These are phyloP conservation scores for Ceratocystis huliohia DNA, from an alignment of 2,329 filamentous ascomycete species.

Conservation along the genomic window DNA sequence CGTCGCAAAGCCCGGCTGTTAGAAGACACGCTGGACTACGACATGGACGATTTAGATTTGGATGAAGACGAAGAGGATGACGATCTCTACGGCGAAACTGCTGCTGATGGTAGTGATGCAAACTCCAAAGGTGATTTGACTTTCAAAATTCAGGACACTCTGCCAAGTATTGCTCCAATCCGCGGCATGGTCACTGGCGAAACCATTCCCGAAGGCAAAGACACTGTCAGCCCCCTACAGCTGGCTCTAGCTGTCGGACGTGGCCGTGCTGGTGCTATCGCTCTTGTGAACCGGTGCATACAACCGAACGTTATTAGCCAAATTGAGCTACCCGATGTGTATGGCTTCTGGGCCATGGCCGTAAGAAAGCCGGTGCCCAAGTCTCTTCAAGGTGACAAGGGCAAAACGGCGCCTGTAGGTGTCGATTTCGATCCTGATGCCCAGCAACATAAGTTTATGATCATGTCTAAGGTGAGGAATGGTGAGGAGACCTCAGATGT, in stretches of 20 bases:
- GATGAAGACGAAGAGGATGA: slow-evolving; percentile 50
- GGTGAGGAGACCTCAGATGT: slow-evolving; percentile 67
- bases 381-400: slow-evolving; percentile 35
- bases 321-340: slow-evolving; percentile 59
- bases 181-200: slow-evolving; percentile 60
- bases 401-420: slow-evolving; percentile 37
- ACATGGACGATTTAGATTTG: slow-evolving; percentile 35
- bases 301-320: slow-evolving; percentile 58
- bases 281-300: slow-evolving; percentile 65
- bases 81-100: slow-evolving; percentile 40
- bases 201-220: slow-evolving; percentile 31
- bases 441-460: slow-evolving; percentile 66
- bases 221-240: slow-evolving; percentile 31
- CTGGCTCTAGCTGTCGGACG: slow-evolving; percentile 50
- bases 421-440: slow-evolving; percentile 43
- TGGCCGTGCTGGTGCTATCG: slow-evolving; percentile 55
- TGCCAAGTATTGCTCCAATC: slow-evolving; percentile 70
- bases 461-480: slow-evolving; percentile 61
- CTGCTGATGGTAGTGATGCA: slow-evolving; percentile 20
- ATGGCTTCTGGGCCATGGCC: slow-evolving; percentile 69
- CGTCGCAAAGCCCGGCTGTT: slow-evolving; percentile 50
- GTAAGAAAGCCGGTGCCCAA: slow-evolving; percentile 56
- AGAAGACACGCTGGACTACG: slow-evolving; percentile 40
- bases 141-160: slow-evolving; percentile 64
- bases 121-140: slow-evolving; percentile 46